phyloP scores from a whole-genome alignment of 1,139 yeast species.

The Blastobotrys serpentis region DNA sequence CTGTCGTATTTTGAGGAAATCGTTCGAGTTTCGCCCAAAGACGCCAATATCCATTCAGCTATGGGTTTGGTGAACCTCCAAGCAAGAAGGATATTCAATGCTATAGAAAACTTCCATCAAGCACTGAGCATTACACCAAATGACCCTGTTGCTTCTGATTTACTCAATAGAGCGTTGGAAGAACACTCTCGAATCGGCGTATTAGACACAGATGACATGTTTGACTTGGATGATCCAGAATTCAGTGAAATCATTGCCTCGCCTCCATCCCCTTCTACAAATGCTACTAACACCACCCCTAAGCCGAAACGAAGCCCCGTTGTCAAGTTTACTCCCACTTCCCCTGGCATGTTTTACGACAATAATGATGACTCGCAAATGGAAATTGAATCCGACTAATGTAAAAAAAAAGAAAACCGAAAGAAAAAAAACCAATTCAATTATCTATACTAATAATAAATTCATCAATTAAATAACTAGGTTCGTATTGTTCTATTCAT shows the following conservation, averaged over 20 bases:
- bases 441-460: no score
- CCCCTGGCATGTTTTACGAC: conserved; percentile 18
- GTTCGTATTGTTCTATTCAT: no score
- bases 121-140: conserved; percentile 78
- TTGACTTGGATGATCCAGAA: conserved; percentile 21
- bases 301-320: not conserved
- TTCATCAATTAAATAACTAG: no score
- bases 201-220: conserved; percentile 13
- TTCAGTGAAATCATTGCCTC: conserved; percentile 20
- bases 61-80: conserved; percentile 81
- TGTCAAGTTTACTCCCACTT: conserved; percentile 9
- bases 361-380: conserved; percentile 27
- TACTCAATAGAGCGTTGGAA: conserved; percentile 77
- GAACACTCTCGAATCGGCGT: conserved; percentile 45
- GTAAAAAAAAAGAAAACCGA: no score
- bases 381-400: conserved; percentile 27
- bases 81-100: conserved; percentile 59
- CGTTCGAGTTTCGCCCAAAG: conserved; percentile 64
- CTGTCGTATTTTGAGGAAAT: conserved; percentile 76
- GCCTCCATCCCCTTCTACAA: conserved; percentile 12
- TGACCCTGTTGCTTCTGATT: conserved; percentile 82
- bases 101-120: conserved; percentile 75
- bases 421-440: no score
- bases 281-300: conserved; percentile 3
- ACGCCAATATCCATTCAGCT: conserved; percentile 75